Evolutionary conservation across 2,329 filamentous ascomycete species (phyloP).

Genomic region (Gaeumannomyces tritici): DNA sequence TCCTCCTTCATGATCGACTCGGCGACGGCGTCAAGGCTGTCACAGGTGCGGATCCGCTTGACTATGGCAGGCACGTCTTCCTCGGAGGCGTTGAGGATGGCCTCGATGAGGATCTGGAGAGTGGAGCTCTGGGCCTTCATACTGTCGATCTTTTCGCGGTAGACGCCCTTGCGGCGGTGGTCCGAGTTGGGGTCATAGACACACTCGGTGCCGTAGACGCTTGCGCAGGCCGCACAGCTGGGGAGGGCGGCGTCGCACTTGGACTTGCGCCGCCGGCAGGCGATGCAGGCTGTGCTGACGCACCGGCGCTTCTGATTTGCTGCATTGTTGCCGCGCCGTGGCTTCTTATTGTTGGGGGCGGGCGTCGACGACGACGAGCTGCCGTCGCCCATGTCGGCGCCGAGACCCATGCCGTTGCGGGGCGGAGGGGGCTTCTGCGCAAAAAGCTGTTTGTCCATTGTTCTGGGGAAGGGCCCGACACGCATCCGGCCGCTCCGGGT

Average conservation of each 20-base stretch:
- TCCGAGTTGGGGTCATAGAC: slow-evolving; percentile 95
- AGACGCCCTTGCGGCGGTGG: slow-evolving; percentile 91
- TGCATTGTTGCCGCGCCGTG: slow-evolving; percentile 36
- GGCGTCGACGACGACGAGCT: not conserved
- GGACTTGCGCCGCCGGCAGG: slow-evolving; percentile 68
- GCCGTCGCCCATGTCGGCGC: not conserved
- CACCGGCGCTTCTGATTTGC: slow-evolving; percentile 59
- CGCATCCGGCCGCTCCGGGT: not conserved
- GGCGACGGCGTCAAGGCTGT: slow-evolving; percentile 50
- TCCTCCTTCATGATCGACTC: slow-evolving; percentile 41
- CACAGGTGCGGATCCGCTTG: slow-evolving; percentile 78
- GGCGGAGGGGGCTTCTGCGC: not conserved
- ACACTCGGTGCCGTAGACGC: slow-evolving; percentile 84
- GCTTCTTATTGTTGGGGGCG: slow-evolving; percentile 33
- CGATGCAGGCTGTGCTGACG: slow-evolving; percentile 68
- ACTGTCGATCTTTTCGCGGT: slow-evolving; percentile 85
- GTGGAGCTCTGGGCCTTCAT: slow-evolving; percentile 82
- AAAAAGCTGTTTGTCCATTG: not conserved
- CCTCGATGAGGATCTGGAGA: slow-evolving; percentile 83
- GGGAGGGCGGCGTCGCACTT: slow-evolving; percentile 90
- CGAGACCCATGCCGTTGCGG: not conserved
- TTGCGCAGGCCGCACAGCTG: slow-evolving; percentile 90
- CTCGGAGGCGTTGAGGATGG: slow-evolving; percentile 83
- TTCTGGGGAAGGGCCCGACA: not conserved
- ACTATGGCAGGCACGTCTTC: slow-evolving; percentile 76